Conservation (phyloP, 1,284 basidiomycete species). For the Tetrapyrgos nigripes region DNA sequence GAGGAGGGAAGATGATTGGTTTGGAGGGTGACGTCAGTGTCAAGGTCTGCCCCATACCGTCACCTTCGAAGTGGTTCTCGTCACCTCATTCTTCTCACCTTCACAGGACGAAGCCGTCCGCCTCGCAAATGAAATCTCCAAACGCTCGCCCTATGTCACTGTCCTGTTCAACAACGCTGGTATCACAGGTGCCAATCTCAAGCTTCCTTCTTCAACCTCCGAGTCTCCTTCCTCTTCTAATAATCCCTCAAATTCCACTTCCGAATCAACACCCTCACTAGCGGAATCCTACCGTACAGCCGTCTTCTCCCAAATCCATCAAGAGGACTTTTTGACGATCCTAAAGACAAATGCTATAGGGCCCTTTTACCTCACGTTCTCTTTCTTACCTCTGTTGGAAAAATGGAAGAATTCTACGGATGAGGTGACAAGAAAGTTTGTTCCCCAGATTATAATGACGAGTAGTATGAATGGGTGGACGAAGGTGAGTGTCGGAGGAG, state of each 20-base stretch:
- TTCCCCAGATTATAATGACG: conserved; percentile 57
- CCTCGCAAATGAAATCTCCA: conserved; percentile 48
- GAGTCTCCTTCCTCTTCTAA: too few relatives aligned
- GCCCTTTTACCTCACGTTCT: conserved; percentile 58
- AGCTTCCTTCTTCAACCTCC: conserved; percentile 36
- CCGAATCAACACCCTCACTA: too few relatives aligned
- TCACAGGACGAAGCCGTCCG: conserved; percentile 50
- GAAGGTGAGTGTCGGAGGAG: conserved; percentile 38
- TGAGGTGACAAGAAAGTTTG: conserved; percentile 41
- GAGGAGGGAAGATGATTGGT: conserved; percentile 46
- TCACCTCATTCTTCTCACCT: neutral
- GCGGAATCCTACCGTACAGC: conserved; percentile 45
- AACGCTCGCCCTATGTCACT: conserved; percentile 48
- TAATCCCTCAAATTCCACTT: too few relatives aligned
- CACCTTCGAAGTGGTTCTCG: neutral
- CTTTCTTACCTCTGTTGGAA: conserved; percentile 57
- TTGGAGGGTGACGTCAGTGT: conserved; percentile 51
- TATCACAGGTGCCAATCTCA: conserved; percentile 30
- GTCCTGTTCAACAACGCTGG: conserved; percentile 47
- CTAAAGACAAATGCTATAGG: conserved; percentile 52
- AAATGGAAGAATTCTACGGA: conserved; percentile 45
- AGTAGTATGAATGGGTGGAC: conserved; percentile 63
- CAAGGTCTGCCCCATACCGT: conserved; percentile 38
- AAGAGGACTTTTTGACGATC: conserved; percentile 45
- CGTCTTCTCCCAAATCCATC: conserved; percentile 46